Evolutionary conservation across 108 stramenopile species (phyloP).

Genomic region (Nannochloropsis salina): DNA sequence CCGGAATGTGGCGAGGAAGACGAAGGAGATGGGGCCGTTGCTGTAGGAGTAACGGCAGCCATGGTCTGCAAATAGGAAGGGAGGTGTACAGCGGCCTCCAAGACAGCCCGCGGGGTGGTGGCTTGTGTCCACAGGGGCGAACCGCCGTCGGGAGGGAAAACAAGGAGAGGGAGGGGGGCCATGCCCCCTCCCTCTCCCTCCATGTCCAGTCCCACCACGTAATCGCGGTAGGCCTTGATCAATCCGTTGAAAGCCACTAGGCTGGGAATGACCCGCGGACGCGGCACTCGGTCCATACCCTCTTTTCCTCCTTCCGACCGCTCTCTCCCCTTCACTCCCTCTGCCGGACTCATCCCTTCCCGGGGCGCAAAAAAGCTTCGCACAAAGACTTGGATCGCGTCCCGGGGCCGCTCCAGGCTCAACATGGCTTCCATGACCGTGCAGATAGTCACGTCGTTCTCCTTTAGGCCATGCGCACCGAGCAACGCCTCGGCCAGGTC

Average conservation of each 20-base stretch:
- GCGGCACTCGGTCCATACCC: background rate
- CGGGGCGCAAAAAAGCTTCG: background rate
- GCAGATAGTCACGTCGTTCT: background rate
- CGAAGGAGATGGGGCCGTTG: background rate
- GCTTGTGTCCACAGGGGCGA: background rate
- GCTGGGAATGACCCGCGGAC: background rate
- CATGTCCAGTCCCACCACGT: background rate
- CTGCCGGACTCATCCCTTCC: background rate
- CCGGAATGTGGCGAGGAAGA: background rate
- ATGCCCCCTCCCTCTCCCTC: background rate
- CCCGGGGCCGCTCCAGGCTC: background rate
- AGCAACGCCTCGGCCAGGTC: background rate
- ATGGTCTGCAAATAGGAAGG: background rate
- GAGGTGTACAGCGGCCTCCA: background rate
- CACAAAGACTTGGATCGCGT: background rate
- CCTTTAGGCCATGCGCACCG: background rate
- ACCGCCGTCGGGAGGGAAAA: background rate
- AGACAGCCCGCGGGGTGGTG: background rate
- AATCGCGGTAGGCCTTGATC: background rate
- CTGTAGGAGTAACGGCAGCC: background rate
- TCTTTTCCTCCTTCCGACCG: too few relatives aligned
- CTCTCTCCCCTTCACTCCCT: background rate
- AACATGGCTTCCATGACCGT: conserved; percentile 15
- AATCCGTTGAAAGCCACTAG: background rate
- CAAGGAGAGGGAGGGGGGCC: background rate